Conservation (phyloP, 371 early-diverging fungal genomes). For the Circinella umbellata region DNA sequence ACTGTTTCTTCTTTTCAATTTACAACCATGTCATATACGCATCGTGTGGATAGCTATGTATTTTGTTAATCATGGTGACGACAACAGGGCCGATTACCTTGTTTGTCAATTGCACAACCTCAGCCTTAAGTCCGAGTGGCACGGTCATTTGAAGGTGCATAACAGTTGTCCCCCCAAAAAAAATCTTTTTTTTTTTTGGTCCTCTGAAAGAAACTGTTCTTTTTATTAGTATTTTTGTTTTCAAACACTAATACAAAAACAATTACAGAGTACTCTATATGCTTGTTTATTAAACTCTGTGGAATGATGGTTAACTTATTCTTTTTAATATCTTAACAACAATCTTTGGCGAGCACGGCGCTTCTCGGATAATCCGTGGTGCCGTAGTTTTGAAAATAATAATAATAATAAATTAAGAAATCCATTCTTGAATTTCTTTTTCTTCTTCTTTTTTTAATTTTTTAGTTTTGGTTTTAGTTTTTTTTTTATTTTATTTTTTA, state of each 20-base stretch:
- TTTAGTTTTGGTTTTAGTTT: too few relatives aligned
- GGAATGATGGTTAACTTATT: neutral
- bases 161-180: slow-evolving; percentile 2
- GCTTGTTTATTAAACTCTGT: neutral
- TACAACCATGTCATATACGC: slow-evolving; percentile 4
- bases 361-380: too few relatives aligned
- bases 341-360: too few relatives aligned
- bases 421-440: too few relatives aligned
- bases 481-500: too few relatives aligned
- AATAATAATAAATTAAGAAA: too few relatives aligned
- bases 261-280: neutral
- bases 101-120: neutral
- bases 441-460: too few relatives aligned
- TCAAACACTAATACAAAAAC: slow-evolving; percentile 4
- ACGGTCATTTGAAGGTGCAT: slow-evolving; percentile 15
- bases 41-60: neutral
- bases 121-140: slow-evolving; percentile 10
- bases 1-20: too few relatives aligned
- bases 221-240: neutral
- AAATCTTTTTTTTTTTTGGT: neutral
- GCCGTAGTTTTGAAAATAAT: too few relatives aligned
- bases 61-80: neutral
- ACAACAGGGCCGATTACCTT: neutral
- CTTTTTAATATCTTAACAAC: too few relatives aligned
- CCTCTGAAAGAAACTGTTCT: neutral